phyloP scores from a whole-genome alignment of 805 yeast genomes.

The Isabelozyma pseudorhagii region DNA sequence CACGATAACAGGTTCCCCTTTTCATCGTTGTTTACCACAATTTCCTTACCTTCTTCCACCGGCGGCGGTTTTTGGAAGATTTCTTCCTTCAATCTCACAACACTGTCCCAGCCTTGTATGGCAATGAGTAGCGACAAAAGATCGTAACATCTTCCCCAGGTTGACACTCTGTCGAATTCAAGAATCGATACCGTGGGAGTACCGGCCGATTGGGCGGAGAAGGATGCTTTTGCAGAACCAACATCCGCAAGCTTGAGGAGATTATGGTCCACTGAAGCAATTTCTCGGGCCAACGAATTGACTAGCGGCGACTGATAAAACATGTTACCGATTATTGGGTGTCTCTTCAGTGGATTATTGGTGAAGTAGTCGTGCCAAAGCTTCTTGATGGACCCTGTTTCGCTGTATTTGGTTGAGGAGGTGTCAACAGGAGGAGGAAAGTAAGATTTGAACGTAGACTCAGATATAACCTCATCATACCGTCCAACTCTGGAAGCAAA shows the following conservation, averaged over 20 bases:
- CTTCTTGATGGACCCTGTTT: constrained; percentile 25
- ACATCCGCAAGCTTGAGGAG: constrained; percentile 27
- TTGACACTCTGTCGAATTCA: constrained; percentile 31
- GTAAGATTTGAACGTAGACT: constrained; percentile 20
- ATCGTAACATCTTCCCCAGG: constrained; percentile 54
- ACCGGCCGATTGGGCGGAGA: constrained; percentile 32
- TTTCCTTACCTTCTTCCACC: constrained; percentile 7
- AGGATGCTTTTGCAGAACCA: constrained; percentile 17
- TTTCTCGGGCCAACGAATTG: constrained; percentile 28
- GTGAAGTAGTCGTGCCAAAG: constrained; percentile 32
- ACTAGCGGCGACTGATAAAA: constrained; percentile 35
- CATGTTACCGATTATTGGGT: constrained; percentile 32
- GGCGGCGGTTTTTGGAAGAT: constrained; percentile 61
- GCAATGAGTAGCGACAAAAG: constrained; percentile 66
- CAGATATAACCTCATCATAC: constrained; percentile 23
- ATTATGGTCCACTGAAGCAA: constrained; percentile 32
- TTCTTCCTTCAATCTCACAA: constrained; percentile 61
- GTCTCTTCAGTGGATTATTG: constrained; percentile 28
- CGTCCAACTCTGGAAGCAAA: constrained; percentile 14
- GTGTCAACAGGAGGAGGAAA: constrained; percentile 24
- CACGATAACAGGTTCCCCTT: constrained; percentile 39
- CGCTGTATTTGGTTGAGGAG: neutral
- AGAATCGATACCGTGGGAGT: constrained; percentile 22
- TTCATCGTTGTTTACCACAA: constrained; percentile 15
- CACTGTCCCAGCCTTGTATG: constrained; percentile 77